A percentile compares a stretch with the other conserved stretches of the same genome.
phyloP scores from a whole-genome alignment of 2,329 filamentous ascomycete species.

The Emmonsiellopsis sp. region DNA sequence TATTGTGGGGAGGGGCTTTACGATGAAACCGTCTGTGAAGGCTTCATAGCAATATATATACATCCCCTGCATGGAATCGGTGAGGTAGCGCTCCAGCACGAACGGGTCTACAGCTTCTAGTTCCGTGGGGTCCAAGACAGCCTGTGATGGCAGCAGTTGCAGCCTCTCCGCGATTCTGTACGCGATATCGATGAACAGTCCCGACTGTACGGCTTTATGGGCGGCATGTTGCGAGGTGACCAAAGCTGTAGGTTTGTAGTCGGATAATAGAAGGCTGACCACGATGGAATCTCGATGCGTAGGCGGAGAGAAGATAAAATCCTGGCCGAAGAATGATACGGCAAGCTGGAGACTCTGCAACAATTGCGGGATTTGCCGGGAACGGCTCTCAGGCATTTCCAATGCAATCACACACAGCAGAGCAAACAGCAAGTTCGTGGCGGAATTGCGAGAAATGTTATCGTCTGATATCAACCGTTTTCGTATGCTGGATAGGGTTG shows the following conservation, averaged over 20 bases:
- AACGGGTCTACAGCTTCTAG: background rate
- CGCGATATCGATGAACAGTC: constrained; percentile 11
- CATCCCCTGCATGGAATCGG: constrained; percentile 6
- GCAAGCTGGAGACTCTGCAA: constrained; percentile 7
- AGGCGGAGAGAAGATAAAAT: constrained; percentile 13
- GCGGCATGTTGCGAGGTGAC: constrained; percentile 9
- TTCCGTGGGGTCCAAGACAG: background rate
- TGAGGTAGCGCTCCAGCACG: constrained; percentile 8
- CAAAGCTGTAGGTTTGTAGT: constrained; percentile 13
- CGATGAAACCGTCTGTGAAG: constrained; percentile 6
- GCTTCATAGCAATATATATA: constrained; percentile 6
- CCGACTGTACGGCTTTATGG: constrained; percentile 9
- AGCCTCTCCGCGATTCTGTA: constrained; percentile 8
- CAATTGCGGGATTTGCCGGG: background rate
- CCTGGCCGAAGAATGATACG: constrained; percentile 12
- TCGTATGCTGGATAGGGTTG: constrained; percentile 9
- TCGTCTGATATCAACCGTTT: constrained; percentile 4
- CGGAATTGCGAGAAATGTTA: constrained; percentile 1
- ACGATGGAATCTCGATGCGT: constrained; percentile 10
- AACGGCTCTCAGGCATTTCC: background rate
- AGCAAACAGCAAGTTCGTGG: constrained; percentile 13
- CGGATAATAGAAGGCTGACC: constrained; percentile 9
- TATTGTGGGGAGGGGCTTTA: constrained; percentile 6
- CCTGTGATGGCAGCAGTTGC: constrained; percentile 3
- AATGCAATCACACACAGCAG: constrained; percentile 9